Percentiles rank a stretch among this genome's conserved stretches.
Conservation (phyloP, 2,329 filamentous ascomycete genomes). For the Colletotrichum sp. region DNA sequence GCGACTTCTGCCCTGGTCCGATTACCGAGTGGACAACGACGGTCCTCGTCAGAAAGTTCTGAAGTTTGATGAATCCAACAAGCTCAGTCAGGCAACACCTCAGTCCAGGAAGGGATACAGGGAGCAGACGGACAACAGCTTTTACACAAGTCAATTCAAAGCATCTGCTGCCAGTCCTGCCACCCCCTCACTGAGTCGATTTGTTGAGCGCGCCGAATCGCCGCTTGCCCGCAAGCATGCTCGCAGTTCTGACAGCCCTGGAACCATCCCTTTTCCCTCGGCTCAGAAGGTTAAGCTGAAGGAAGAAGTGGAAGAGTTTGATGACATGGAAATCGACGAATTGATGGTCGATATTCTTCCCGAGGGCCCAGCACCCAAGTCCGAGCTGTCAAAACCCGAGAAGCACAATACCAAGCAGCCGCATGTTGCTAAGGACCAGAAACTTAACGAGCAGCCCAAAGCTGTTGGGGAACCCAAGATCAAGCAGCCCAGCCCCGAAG, state of each 20-base stretch:
- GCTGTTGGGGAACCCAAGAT: not conserved
- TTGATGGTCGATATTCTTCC: slow-evolving; percentile 15
- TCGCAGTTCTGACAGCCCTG: not conserved
- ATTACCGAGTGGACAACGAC: slow-evolving; percentile 80
- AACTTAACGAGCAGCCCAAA: not conserved
- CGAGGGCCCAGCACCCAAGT: not conserved
- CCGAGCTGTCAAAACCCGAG: not conserved
- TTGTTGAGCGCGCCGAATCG: slow-evolving; percentile 31
- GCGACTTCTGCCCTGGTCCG: slow-evolving; percentile 82
- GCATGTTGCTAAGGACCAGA: not conserved
- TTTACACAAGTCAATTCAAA: slow-evolving; percentile 78
- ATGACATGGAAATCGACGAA: slow-evolving; percentile 18
- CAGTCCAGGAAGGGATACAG: slow-evolving; percentile 69
- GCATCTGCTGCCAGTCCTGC: slow-evolving; percentile 23
- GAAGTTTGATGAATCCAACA: slow-evolving; percentile 63
- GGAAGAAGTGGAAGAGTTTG: slow-evolving; percentile 18
- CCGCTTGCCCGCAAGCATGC: slow-evolving; percentile 14
- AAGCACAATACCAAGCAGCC: not conserved
- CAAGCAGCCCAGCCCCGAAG: not conserved
- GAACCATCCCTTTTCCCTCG: slow-evolving; percentile 21
- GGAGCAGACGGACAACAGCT: slow-evolving; percentile 82
- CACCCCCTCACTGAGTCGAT: slow-evolving; percentile 31
- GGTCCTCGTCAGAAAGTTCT: slow-evolving; percentile 83
- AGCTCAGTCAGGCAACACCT: slow-evolving; percentile 70
- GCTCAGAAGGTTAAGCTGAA: not conserved